Conservation (phyloP, 768 basidiomycete species). For the Lactarius trivialis region DNA sequence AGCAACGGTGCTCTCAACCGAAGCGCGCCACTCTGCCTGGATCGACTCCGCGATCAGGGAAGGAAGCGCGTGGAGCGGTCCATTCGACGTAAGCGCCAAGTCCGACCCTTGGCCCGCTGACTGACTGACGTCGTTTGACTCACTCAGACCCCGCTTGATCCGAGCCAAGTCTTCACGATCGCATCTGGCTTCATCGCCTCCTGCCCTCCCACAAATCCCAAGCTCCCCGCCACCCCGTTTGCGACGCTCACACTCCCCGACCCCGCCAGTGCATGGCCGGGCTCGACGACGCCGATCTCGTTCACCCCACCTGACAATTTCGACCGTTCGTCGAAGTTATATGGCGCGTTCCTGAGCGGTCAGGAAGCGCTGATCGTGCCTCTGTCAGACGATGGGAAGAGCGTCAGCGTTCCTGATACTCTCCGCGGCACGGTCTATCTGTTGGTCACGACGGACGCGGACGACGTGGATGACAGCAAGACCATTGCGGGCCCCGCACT, state of each 20-base stretch:
- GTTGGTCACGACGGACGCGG: conserved; percentile 12
- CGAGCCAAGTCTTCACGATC: conserved; percentile 38
- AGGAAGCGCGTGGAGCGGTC: conserved; percentile 47
- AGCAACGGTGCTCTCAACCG: conserved; percentile 50
- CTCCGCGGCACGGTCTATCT: conserved; percentile 18
- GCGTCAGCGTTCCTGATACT: conserved; percentile 11
- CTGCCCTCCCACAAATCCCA: conserved; percentile 49
- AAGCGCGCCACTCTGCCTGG: conserved; percentile 63
- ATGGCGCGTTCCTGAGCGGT: conserved; percentile 21
- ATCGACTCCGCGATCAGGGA: conserved; percentile 44
- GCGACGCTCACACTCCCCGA: conserved; percentile 37
- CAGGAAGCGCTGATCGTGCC: conserved; percentile 20
- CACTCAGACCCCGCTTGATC: conserved; percentile 35
- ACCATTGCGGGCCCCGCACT: conserved; percentile 20
- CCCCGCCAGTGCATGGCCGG: conserved; percentile 14
- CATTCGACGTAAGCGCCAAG: conserved; percentile 40
- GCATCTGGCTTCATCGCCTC: conserved; percentile 41
- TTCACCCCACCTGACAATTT: not conserved
- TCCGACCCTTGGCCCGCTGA: conserved; percentile 26
- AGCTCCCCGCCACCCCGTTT: conserved; percentile 45
- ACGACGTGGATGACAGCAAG: conserved; percentile 16
- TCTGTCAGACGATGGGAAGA: conserved; percentile 7
- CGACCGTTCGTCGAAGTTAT: conserved; percentile 8
- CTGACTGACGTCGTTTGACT: conserved; percentile 26
- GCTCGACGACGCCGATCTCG: conserved; percentile 8